Percentiles rank a stretch among this genome's conserved stretches.
Evolutionary conservation across 2,329 filamentous ascomycete species (phyloP).

Genomic region (Neurospora crassa): DNA sequence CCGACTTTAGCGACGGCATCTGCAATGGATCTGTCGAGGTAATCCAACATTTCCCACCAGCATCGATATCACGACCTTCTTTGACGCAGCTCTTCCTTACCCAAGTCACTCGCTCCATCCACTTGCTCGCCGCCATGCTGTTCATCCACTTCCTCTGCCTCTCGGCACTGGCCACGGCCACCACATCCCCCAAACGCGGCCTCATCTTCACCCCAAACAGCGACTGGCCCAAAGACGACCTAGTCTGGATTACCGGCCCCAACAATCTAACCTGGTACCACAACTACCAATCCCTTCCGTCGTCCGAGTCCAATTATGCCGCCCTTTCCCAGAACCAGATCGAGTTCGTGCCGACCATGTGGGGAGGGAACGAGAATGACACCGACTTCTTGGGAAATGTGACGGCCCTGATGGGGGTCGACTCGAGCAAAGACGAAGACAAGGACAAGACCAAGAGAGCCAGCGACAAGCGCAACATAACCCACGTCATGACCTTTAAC

Average conservation of each 20-base stretch:
- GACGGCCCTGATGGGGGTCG: conserved; percentile 37
- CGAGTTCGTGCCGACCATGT: conserved; percentile 73
- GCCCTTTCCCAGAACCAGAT: conserved; percentile 42
- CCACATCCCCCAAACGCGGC: conserved; percentile 53
- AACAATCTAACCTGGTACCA: conserved; percentile 73
- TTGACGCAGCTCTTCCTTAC: neutral
- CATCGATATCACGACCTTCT: neutral
- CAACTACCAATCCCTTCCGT: conserved; percentile 56
- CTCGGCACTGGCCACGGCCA: conserved; percentile 13
- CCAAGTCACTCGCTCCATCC: neutral
- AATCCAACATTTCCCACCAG: neutral
- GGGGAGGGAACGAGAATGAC: conserved; percentile 44
- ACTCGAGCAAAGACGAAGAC: neutral
- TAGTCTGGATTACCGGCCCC: conserved; percentile 46
- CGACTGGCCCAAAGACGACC: conserved; percentile 49
- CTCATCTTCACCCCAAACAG: conserved; percentile 55
- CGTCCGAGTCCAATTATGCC: conserved; percentile 32
- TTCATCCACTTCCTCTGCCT: neutral
- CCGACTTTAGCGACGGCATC: neutral
- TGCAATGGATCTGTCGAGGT: accelerated
- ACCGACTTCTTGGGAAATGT: conserved; percentile 53
- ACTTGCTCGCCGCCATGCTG: neutral
- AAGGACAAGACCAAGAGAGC: neutral
- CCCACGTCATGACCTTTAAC: conserved; percentile 65
- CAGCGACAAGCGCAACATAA: conserved; percentile 39